Percentiles rank a stretch among this genome's conserved stretches.
Conservation (phyloP, 192 early-diverging fungal genomes). For the Podila verticillata region DNA sequence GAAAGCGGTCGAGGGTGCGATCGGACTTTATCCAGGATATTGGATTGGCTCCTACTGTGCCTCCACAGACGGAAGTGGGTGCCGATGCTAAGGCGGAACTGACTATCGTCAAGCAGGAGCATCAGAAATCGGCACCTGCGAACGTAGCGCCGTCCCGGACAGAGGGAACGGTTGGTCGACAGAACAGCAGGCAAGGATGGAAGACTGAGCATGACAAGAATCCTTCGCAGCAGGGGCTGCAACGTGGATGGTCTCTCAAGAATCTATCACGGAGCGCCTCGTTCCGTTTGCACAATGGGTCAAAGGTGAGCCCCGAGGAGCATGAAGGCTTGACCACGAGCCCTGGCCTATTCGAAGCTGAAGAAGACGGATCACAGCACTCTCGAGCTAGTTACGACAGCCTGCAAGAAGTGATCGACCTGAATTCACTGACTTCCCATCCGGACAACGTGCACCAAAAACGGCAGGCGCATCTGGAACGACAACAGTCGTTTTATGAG, state of each 20-base stretch:
- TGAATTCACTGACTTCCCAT: not conserved
- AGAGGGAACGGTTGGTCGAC: not conserved
- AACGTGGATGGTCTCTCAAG: conserved; percentile 24
- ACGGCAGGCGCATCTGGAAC: not conserved
- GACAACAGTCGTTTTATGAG: not conserved
- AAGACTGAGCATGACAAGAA: not conserved
- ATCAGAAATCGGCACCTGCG: not conserved
- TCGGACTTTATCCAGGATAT: conserved; percentile 38
- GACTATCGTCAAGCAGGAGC: not conserved
- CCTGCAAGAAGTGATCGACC: not conserved
- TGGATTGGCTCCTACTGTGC: conserved; percentile 2
- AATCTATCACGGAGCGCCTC: conserved; percentile 13
- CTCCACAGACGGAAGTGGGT: not conserved
- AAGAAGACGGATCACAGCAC: not conserved
- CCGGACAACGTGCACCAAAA: not conserved
- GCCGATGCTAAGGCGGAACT: not conserved
- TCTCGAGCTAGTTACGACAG: not conserved
- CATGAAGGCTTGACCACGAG: conserved; percentile 8
- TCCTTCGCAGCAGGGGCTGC: not conserved
- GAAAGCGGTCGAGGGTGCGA: not conserved
- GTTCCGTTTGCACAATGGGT: not conserved
- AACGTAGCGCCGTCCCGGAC: not conserved
- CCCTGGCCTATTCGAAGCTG: not conserved
- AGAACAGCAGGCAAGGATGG: not conserved
- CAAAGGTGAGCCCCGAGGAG: conserved; percentile 20